Evolutionary conservation across 108 stramenopile species (phyloP), one percentile per base, ranked within the genome.

Genomic region (Chaetoceros muelleri): DNA sequence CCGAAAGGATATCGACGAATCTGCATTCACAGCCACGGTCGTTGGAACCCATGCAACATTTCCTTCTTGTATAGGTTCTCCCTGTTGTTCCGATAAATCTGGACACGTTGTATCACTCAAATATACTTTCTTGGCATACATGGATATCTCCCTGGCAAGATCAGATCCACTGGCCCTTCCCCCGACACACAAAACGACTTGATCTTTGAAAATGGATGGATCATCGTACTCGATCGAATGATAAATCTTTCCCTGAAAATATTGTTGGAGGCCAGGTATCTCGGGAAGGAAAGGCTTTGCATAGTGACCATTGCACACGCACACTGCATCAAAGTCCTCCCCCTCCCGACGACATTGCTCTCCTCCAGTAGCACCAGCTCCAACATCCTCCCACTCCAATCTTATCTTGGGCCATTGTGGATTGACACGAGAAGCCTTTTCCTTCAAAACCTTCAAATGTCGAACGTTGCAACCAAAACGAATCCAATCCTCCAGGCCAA

Each of bases 291-390:
- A 77, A 3, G 94, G 85, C 29, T 44, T 30, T 25, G 75, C 66
- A 64, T 84, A 97, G 60, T 97, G 96, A 17, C 96, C 96, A 62
- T 93, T 97, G 72, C 86, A 87, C 40, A 97, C 66, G 56, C 71
- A 72, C 2, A 97, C 90, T 20, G 72, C 82, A 58, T 97, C 94
- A 60, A 92, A 96, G 18, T 65, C 61, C 58, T 75, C 73, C 30
- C 62, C 52, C 3, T 69, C 51, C 57, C 46, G 55, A 52, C 44
- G 69, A 23, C 19, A 46, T 49, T 40, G 65, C 66, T 46, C 46
- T 46, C 31, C 51, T 28, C 46, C 23, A 31, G 3, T 56, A 49
- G 56, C 61, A 64, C 20, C 40, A 53, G 17, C 49, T 19, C 2
- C 46, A 19, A 26, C 45, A 2, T 67, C 51, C 40, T 58, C 53